Percentiles rank a stretch among this genome's conserved stretches.
Conservation (phyloP, 164 flowering plant genomes). For the Chloranthus sessilifolius region DNA sequence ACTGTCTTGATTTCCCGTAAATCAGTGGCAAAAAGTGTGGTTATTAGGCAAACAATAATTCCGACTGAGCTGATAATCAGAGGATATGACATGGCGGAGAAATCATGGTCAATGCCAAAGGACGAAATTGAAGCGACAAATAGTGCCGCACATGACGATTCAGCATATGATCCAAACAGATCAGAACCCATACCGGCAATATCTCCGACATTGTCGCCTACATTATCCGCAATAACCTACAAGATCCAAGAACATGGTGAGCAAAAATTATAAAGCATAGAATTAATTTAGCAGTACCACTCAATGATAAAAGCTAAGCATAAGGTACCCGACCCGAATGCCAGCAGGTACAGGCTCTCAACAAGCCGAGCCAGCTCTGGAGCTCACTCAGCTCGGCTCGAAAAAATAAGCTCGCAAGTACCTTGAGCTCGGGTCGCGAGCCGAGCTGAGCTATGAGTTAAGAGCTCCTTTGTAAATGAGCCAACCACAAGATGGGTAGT, state of each 20-base stretch:
- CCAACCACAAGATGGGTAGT: no score
- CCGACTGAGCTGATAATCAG: conserved; percentile 18
- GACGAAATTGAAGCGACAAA: conserved; percentile 19
- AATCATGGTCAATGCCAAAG: conserved; percentile 16
- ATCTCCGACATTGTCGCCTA: conserved; percentile 22
- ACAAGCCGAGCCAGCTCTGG: no score
- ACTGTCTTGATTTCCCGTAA: conserved; percentile 13
- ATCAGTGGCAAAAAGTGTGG: conserved; percentile 16
- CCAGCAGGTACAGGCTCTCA: no score
- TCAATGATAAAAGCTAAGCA: no score
- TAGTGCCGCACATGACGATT: conserved; percentile 17
- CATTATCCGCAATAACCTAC: conserved; percentile 22
- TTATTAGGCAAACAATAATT: conserved; percentile 16
- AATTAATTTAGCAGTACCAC: no score
- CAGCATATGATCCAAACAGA: conserved; percentile 21
- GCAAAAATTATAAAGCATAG: background rate
- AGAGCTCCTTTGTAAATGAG: no score
- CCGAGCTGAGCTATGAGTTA: no score
- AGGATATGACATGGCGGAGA: conserved; percentile 17
- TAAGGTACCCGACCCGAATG: no score
- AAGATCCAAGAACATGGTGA: background rate
- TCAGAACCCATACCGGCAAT: conserved; percentile 24
- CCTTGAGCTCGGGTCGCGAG: no score
- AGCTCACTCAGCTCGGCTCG: no score
- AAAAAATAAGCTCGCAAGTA: no score